These are phyloP conservation scores for Kodamaea sp. DNA, from an alignment of 1,139 yeast species.

Conservation along the genomic window DNA sequence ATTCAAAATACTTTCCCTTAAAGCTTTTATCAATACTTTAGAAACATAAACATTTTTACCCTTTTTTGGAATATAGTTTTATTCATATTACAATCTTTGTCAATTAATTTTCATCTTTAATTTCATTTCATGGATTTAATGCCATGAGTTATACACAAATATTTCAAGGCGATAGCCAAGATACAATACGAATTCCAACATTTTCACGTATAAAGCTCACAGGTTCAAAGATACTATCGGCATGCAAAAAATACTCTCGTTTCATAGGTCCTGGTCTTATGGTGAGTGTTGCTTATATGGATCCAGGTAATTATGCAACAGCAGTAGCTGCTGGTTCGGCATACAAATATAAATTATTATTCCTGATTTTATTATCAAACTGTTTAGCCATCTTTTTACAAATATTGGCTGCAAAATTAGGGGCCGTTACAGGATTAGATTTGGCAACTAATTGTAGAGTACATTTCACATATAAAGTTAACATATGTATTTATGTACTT, in stretches of 20 bases:
- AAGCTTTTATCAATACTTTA: too few species aligned
- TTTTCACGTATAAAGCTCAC: too few species aligned
- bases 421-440: slow-evolving; percentile 79
- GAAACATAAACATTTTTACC: too few species aligned
- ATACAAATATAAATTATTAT: slow-evolving; percentile 76
- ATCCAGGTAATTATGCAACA: slow-evolving; percentile 95
- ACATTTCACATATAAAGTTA: slow-evolving; percentile 61
- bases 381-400: slow-evolving; percentile 85
- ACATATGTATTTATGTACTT: slow-evolving; percentile 54
- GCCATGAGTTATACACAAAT: too few species aligned
- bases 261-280: slow-evolving; percentile 91
- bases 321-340: slow-evolving; percentile 93
- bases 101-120: too few species aligned
- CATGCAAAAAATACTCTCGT: slow-evolving; percentile 49
- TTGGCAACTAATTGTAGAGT: slow-evolving; percentile 79
- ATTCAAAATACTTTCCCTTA: neutral
- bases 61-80: too few species aligned
- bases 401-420: slow-evolving; percentile 77
- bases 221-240: slow-evolving; percentile 3
- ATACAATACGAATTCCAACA: too few species aligned
- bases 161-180: too few species aligned
- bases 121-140: too few species aligned
- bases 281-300: slow-evolving; percentile 96
- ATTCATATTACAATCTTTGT: too few species aligned
- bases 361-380: slow-evolving; percentile 77